Conservation (phyloP, 2,329 filamentous ascomycete genomes). For the Fusarium sp. region DNA sequence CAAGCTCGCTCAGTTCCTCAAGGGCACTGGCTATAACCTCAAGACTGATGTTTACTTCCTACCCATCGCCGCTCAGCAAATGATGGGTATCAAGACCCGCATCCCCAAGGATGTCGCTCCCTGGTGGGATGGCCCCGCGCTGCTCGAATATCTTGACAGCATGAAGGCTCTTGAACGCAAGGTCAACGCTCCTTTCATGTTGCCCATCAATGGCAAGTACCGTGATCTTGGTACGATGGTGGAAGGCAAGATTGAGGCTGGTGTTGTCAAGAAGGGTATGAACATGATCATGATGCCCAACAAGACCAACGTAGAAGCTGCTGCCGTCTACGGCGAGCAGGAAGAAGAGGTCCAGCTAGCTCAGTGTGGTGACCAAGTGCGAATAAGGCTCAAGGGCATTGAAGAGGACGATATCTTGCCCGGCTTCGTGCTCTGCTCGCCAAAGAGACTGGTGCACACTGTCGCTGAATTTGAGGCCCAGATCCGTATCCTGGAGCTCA, state of each 20-base stretch:
- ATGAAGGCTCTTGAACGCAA: constrained; percentile 96
- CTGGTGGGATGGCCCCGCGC: constrained; percentile 89
- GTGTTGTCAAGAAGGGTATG: constrained; percentile 90
- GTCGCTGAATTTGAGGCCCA: constrained; percentile 93
- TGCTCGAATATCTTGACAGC: constrained; percentile 93
- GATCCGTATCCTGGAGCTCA: constrained; percentile 93
- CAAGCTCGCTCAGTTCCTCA: constrained; percentile 88
- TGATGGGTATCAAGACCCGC: constrained; percentile 86
- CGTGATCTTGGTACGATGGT: constrained; percentile 97
- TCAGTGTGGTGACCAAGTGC: constrained; percentile 94
- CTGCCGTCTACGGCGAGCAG: constrained; percentile 92
- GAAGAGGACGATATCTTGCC: constrained; percentile 98
- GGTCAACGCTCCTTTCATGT: constrained; percentile 98
- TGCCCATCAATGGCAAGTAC: constrained; percentile 97
- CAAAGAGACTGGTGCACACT: constrained; percentile 91
- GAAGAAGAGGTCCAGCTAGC: constrained; percentile 88
- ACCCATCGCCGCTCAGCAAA: constrained; percentile 92
- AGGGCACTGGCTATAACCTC: constrained; percentile 91
- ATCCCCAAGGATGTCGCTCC: constrained; percentile 78
- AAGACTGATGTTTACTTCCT: constrained; percentile 95
- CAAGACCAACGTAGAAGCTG: constrained; percentile 79
- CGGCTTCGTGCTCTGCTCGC: constrained; percentile 95
- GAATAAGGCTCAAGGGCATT: constrained; percentile 88
- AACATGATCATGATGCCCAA: constrained; percentile 96
- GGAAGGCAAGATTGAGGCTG: constrained; percentile 96